Evolutionary conservation across 2,329 filamentous ascomycete species (phyloP).

Genomic region (Chaetomium sp.): DNA sequence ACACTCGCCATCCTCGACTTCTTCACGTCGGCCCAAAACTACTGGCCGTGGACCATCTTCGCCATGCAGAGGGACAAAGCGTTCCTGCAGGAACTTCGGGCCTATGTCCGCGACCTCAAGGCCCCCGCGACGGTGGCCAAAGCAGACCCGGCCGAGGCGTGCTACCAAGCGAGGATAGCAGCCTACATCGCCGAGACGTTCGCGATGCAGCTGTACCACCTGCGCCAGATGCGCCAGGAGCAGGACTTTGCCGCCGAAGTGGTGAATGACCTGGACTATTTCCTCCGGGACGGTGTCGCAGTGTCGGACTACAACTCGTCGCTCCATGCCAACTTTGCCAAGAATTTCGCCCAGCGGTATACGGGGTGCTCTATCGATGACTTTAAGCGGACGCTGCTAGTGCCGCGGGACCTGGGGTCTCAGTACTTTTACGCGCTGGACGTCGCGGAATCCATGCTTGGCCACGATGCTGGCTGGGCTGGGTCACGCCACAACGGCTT

Average conservation of each 20-base stretch:
- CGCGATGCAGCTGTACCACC: slow-evolving; percentile 86
- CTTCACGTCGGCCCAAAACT: slow-evolving; percentile 83
- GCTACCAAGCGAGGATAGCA: slow-evolving; percentile 69
- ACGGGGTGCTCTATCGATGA: slow-evolving; percentile 70
- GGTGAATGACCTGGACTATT: slow-evolving; percentile 75
- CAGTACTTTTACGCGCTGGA: slow-evolving; percentile 84
- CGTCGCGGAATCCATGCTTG: slow-evolving; percentile 74
- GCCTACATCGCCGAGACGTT: slow-evolving; percentile 85
- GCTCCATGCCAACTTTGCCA: slow-evolving; percentile 79
- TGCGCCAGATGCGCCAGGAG: slow-evolving; percentile 72
- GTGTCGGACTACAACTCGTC: slow-evolving; percentile 86
- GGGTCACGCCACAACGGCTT: slow-evolving; percentile 72
- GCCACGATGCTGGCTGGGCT: slow-evolving; percentile 76
- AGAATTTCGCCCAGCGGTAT: slow-evolving; percentile 81
- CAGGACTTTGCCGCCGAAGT: slow-evolving; percentile 69
- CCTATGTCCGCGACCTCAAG: slow-evolving; percentile 65
- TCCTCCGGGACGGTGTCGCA: slow-evolving; percentile 73
- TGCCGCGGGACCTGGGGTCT: slow-evolving; percentile 66
- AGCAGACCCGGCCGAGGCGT: slow-evolving; percentile 58
- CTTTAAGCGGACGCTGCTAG: slow-evolving; percentile 75
- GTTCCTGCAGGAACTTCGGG: slow-evolving; percentile 72
- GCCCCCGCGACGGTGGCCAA: slow-evolving; percentile 56
- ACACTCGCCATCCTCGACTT: slow-evolving; percentile 81
- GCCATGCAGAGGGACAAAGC: slow-evolving; percentile 71
- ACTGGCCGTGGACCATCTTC: slow-evolving; percentile 93